These are phyloP conservation scores for Bipolaris victoriae DNA, from an alignment of 2,329 filamentous ascomycete species.

Conservation along the genomic window DNA sequence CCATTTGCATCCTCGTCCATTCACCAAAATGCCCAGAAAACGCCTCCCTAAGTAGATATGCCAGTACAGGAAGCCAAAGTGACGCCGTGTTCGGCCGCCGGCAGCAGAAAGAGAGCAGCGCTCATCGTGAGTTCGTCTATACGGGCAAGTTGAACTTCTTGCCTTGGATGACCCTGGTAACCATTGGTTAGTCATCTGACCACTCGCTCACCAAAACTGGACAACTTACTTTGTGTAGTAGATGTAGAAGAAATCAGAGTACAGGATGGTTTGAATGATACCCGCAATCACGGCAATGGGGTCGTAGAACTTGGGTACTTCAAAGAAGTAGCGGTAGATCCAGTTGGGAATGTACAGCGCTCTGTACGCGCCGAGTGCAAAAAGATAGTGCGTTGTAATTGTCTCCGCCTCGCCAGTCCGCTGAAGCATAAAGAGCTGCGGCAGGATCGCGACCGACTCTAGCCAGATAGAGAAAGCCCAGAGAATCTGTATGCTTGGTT, in stretches of 20 bases:
- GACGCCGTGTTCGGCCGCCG: slow-evolving; percentile 10
- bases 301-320: slow-evolving; percentile 72
- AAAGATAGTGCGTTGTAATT: slow-evolving; percentile 98
- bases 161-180: slow-evolving; percentile 57
- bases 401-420: slow-evolving; percentile 97
- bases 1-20: neutral
- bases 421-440: slow-evolving; percentile 97
- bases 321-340: slow-evolving; percentile 87
- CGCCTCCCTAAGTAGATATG: slow-evolving; percentile 12
- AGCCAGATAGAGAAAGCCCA: slow-evolving; percentile 99
- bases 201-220: neutral
- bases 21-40: slow-evolving; percentile 8
- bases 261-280: slow-evolving; percentile 89
- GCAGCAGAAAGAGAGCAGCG: slow-evolving; percentile 9
- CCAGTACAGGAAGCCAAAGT: slow-evolving; percentile 11
- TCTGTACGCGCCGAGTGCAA: slow-evolving; percentile 88
- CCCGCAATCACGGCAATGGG: slow-evolving; percentile 88
- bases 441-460: slow-evolving; percentile 93
- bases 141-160: slow-evolving; percentile 62
- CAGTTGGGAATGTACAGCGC: slow-evolving; percentile 98
- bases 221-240: slow-evolving; percentile 85
- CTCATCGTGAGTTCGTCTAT: slow-evolving; percentile 33
- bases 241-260: slow-evolving; percentile 99
- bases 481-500: slow-evolving; percentile 67
- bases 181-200: neutral